A percentile compares a stretch with the other conserved stretches of the same genome.
These are phyloP conservation scores for Hanseniaspora occidentalis DNA, from an alignment of 805 yeast species.

Conservation along the genomic window DNA sequence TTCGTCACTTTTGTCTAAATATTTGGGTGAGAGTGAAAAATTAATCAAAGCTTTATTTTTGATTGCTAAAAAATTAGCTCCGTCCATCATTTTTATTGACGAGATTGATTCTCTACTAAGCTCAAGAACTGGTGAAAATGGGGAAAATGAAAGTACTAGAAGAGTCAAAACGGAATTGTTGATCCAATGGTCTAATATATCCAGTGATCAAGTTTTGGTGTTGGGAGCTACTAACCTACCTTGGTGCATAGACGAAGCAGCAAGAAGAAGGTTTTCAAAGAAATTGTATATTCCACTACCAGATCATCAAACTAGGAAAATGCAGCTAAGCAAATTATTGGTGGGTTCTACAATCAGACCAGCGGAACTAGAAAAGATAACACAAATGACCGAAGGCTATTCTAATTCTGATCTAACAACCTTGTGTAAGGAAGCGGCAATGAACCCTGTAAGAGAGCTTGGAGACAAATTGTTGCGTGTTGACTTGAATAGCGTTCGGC, in stretches of 20 bases:
- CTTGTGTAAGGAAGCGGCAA: slow-evolving; percentile 91
- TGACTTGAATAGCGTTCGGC: slow-evolving; percentile 67
- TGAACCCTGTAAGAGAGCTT: slow-evolving; percentile 87
- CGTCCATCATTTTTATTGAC: slow-evolving; percentile 89
- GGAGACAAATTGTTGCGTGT: slow-evolving; percentile 71
- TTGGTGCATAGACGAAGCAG: slow-evolving; percentile 96
- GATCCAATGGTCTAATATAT: slow-evolving; percentile 88
- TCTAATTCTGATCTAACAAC: slow-evolving; percentile 94
- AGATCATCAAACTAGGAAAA: slow-evolving; percentile 65
- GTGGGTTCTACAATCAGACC: slow-evolving; percentile 11
- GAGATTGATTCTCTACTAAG: slow-evolving; percentile 89
- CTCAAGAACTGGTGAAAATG: slow-evolving; percentile 71
- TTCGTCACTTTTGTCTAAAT: slow-evolving; percentile 77
- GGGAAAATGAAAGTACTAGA: slow-evolving; percentile 81
- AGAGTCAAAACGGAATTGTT: slow-evolving; percentile 86
- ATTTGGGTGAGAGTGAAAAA: slow-evolving; percentile 88
- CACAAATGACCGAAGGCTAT: slow-evolving; percentile 56
- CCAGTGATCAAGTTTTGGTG: slow-evolving; percentile 70
- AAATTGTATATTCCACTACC: slow-evolving; percentile 92
- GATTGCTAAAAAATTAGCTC: slow-evolving; percentile 74
- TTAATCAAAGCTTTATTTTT: slow-evolving; percentile 79
- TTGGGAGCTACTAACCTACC: slow-evolving; percentile 93
- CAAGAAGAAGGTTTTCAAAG: slow-evolving; percentile 82
- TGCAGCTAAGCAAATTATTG: slow-evolving; percentile 57
- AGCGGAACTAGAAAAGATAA: slow-evolving; percentile 1